Percentiles rank a stretch among this genome's conserved stretches.
These are phyloP conservation scores for Knoxia roxburghii DNA, from an alignment of 257 asterid genomes.

Conservation along the genomic window DNA sequence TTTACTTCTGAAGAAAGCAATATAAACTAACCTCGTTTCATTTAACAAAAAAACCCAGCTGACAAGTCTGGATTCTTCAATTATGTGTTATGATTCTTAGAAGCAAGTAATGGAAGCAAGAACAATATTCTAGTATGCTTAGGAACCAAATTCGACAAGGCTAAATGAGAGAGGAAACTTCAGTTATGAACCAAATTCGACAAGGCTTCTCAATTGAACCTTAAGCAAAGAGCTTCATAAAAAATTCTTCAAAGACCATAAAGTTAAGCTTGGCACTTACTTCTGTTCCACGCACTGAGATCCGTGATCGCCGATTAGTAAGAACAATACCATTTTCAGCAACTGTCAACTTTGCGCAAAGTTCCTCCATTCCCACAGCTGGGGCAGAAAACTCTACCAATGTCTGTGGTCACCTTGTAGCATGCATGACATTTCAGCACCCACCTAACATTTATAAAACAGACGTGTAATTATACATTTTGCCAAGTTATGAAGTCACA, in stretches of 20 bases:
- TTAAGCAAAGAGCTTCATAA: not conserved
- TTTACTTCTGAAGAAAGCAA: not conserved
- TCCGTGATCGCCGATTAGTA: conserved; percentile 76
- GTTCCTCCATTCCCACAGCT: conserved; percentile 98
- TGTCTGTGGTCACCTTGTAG: conserved; percentile 90
- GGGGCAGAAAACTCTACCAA: conserved; percentile 85
- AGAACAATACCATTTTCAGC: conserved; percentile 74
- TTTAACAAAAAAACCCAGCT: not conserved
- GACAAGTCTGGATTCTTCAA: not conserved
- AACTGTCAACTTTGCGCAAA: conserved; percentile 86
- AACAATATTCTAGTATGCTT: not conserved
- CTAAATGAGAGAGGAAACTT: not conserved
- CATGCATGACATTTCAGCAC: conserved; percentile 98
- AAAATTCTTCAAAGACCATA: not conserved
- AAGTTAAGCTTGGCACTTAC: conserved; percentile 27
- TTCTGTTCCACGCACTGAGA: conserved; percentile 92
- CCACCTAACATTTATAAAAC: conserved; percentile 52
- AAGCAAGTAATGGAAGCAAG: not conserved
- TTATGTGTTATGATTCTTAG: not conserved
- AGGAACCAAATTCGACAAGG: not conserved
- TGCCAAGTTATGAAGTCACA: not conserved
- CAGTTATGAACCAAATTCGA: not conserved
- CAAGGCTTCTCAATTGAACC: too few species aligned
- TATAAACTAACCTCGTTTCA: not conserved
- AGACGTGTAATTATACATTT: conserved; percentile 10